Conservation (phyloP, 768 basidiomycete species). For the Lactarius quietus region DNA sequence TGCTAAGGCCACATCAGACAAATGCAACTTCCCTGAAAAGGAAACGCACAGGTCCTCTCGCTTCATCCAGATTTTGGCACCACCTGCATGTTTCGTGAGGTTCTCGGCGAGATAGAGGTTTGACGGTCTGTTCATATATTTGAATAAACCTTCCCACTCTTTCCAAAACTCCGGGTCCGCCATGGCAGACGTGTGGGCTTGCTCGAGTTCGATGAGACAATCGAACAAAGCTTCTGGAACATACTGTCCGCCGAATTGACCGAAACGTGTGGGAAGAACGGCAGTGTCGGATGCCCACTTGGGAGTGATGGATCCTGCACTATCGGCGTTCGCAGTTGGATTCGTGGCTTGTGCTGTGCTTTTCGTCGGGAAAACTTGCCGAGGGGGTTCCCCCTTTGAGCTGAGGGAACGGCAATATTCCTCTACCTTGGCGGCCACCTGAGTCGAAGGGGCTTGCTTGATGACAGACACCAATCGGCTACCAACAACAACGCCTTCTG, state of each 20-base stretch:
- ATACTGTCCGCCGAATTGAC: conserved; percentile 95
- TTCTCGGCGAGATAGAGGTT: conserved; percentile 89
- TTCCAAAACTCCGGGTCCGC: conserved; percentile 89
- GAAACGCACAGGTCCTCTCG: conserved; percentile 74
- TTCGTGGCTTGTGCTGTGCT: conserved; percentile 37
- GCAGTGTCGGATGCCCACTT: conserved; percentile 37
- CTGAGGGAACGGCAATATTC: conserved; percentile 73
- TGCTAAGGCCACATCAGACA: conserved; percentile 43
- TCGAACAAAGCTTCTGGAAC: conserved; percentile 97
- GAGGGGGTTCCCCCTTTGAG: conserved; percentile 37
- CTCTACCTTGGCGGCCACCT: conserved; percentile 55
- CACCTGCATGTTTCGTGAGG: conserved; percentile 84
- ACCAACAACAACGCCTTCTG: conserved; percentile 94
- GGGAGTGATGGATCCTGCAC: conserved; percentile 31
- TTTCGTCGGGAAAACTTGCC: conserved; percentile 15
- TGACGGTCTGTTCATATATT: conserved; percentile 94
- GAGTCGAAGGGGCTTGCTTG: conserved; percentile 52
- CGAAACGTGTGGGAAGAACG: conserved; percentile 79
- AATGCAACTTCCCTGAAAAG: not conserved
- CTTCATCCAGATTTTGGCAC: conserved; percentile 97
- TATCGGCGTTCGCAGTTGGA: conserved; percentile 33
- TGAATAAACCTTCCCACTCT: conserved; percentile 82
- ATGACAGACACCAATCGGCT: conserved; percentile 81
- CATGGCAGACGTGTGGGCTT: conserved; percentile 83
- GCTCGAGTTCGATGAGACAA: conserved; percentile 85